These are phyloP conservation scores for Quercus variabilis DNA, from an alignment of 306 rosid species.

Conservation along the genomic window DNA sequence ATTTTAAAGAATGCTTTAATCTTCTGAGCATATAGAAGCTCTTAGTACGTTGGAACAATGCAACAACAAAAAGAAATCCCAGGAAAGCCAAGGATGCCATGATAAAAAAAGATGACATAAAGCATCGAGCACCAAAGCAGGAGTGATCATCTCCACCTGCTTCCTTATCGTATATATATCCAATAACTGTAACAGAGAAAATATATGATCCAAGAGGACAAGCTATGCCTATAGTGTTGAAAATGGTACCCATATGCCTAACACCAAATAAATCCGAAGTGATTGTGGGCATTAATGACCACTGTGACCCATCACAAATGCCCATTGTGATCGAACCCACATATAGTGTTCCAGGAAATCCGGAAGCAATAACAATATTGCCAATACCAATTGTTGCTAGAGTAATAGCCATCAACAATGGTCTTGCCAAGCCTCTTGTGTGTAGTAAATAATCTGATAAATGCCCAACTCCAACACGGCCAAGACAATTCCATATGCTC, in stretches of 20 bases:
- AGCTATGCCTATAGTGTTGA: constrained; percentile 77
- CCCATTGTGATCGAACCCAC: constrained; percentile 79
- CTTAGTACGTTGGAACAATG: too few species aligned
- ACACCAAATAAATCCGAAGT: constrained; percentile 85
- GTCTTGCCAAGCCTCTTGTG: constrained; percentile 68
- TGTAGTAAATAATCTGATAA: constrained; percentile 74
- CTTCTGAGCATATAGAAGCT: too few species aligned
- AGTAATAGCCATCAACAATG: constrained; percentile 54
- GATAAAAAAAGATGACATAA: constrained; percentile 21
- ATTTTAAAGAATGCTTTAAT: too few species aligned
- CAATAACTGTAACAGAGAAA: constrained; percentile 79
- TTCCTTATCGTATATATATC: constrained; percentile 67
- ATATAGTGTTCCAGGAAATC: constrained; percentile 65
- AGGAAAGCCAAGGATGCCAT: constrained; percentile 38
- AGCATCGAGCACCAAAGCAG: constrained; percentile 71
- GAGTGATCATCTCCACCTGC: constrained; percentile 34
- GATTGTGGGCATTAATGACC: constrained; percentile 92
- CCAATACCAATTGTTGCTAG: constrained; percentile 57
- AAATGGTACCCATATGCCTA: constrained; percentile 81
- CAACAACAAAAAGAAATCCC: constrained; percentile 16
- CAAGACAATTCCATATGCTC: constrained; percentile 97
- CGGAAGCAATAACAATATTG: constrained; percentile 60
- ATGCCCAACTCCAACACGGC: constrained; percentile 88
- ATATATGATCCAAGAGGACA: constrained; percentile 85
- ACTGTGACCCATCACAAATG: constrained; percentile 82